A percentile compares a stretch with the other conserved stretches of the same genome.
phyloP scores from a whole-genome alignment of 176 grass and related monocot genomes.

The Panicum miliaceum region DNA sequence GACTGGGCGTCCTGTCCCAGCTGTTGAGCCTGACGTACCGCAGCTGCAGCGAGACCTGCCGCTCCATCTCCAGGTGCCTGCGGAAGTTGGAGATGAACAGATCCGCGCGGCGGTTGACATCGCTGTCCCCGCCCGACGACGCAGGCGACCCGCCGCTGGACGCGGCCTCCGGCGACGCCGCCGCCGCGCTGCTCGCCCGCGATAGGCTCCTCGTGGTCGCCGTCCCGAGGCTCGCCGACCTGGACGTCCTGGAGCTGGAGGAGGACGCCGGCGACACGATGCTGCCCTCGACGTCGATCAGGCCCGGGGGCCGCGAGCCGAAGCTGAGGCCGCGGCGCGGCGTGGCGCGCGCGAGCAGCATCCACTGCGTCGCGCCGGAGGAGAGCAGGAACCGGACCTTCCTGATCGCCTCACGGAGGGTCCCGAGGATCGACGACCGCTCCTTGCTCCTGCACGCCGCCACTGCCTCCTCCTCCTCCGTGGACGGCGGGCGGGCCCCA shows the following conservation, averaged over 20 bases:
- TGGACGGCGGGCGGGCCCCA: not conserved
- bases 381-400: conserved; percentile 80
- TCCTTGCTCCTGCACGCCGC: not conserved
- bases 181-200: conserved; percentile 42
- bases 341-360: conserved; percentile 33
- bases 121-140: conserved; percentile 29
- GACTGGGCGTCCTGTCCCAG: conserved; percentile 39
- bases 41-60: conserved; percentile 81
- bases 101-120: conserved; percentile 67
- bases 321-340: conserved; percentile 50
- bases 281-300: conserved; percentile 50
- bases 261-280: not conserved
- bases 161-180: conserved; percentile 7
- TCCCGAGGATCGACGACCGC: conserved; percentile 40
- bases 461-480: not conserved
- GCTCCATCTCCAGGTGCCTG: conserved; percentile 69
- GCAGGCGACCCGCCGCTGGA: conserved; percentile 5
- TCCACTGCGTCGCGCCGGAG: conserved; percentile 69
- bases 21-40: conserved; percentile 47
- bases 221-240: conserved; percentile 38
- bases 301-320: conserved; percentile 26
- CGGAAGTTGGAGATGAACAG: conserved; percentile 69
- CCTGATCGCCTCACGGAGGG: conserved; percentile 52
- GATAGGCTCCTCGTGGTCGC: conserved; percentile 29
- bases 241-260: conserved; percentile 5